phyloP scores from a whole-genome alignment of 164 flowering plant species.

The Piper betle region DNA sequence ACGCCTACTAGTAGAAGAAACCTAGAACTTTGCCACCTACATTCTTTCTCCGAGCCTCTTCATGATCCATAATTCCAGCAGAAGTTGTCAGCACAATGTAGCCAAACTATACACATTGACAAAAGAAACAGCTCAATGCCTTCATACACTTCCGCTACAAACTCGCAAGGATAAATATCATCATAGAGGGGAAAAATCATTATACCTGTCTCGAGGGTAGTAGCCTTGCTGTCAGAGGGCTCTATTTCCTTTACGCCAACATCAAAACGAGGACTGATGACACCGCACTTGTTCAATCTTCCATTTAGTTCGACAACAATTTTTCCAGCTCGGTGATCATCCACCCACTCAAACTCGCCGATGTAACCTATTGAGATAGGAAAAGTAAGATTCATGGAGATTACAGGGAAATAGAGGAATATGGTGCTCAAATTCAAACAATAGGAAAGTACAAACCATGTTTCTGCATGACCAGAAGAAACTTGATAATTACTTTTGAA shows the following conservation, averaged over 20 bases:
- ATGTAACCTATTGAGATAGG: conserved; percentile 9
- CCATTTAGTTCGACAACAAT: conserved; percentile 23
- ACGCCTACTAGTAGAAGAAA: too few species aligned
- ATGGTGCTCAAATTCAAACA: too few species aligned
- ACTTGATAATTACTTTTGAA: neutral
- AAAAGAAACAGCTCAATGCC: neutral
- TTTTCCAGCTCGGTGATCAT: conserved; percentile 21
- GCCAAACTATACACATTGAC: conserved; percentile 28
- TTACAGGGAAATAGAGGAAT: too few species aligned
- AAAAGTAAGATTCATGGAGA: too few species aligned
- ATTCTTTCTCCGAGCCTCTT: conserved; percentile 17
- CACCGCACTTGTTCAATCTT: conserved; percentile 19
- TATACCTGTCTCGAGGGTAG: neutral
- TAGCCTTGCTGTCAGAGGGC: conserved; percentile 19
- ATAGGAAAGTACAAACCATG: conserved; percentile 1
- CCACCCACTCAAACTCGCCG: conserved; percentile 23
- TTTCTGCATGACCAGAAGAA: conserved; percentile 21
- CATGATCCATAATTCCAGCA: too few species aligned
- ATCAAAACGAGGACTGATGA: conserved; percentile 5
- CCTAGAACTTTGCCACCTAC: conserved; percentile 26
- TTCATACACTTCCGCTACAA: too few species aligned
- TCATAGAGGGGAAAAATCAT: too few species aligned
- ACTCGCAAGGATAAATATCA: too few species aligned
- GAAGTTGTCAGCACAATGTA: conserved; percentile 21
- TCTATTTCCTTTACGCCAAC: conserved; percentile 19